Conservation (phyloP, 1,284 basidiomycete genomes). For the Boletellus sp. region DNA sequence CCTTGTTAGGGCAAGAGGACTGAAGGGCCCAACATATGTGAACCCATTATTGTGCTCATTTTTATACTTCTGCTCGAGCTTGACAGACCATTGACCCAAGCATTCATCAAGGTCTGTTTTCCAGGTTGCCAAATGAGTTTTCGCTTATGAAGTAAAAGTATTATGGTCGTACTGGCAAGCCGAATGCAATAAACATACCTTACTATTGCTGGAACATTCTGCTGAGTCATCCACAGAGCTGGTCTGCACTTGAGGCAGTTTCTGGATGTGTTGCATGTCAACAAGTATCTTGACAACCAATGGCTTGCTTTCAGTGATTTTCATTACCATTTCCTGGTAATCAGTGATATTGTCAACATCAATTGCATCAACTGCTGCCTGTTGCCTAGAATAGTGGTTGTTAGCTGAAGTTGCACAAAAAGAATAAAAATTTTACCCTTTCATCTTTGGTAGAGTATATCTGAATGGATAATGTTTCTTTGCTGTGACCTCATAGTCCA, state of each 20-base stretch:
- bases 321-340: constrained; percentile 13
- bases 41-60: constrained; percentile 2
- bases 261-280: constrained; percentile 20
- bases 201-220: not conserved
- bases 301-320: constrained; percentile 5
- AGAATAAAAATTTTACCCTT: not conserved
- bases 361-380: not conserved
- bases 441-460: not conserved
- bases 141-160: too few relatives aligned
- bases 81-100: not conserved
- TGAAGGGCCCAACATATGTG: not conserved
- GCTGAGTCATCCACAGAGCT: not conserved
- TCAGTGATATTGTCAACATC: constrained; percentile 13
- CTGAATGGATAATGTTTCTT: not conserved
- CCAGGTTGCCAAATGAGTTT: not conserved
- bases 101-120: too few relatives aligned
- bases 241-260: not conserved
- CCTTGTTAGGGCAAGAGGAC: not conserved
- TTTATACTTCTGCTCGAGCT: constrained; percentile 2
- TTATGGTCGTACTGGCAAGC: not conserved
- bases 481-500: not conserved
- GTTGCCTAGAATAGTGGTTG: constrained; percentile 1
- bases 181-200: not conserved
- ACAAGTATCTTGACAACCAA: constrained; percentile 9
- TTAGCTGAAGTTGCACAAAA: not conserved